phyloP scores from a whole-genome alignment of 345 rosid species.

The Gossypium anomalum region DNA sequence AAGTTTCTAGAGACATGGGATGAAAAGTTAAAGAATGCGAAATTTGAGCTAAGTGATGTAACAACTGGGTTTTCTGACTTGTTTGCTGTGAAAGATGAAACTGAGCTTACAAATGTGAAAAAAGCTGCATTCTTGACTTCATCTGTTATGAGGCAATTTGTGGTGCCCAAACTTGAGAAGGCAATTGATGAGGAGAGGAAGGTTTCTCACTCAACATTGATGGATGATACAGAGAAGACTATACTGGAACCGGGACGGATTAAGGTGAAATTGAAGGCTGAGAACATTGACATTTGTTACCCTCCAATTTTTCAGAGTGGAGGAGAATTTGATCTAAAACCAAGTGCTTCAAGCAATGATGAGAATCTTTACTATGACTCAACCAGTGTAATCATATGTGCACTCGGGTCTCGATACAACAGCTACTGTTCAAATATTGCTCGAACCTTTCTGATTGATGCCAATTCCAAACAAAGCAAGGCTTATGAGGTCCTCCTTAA shows the following conservation, averaged over 20 bases:
- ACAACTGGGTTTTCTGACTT: constrained; percentile 44
- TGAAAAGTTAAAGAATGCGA: constrained; percentile 30
- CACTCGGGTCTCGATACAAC: constrained; percentile 43
- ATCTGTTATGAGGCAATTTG: constrained; percentile 41
- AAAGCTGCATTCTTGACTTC: constrained; percentile 45
- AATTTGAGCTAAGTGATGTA: constrained; percentile 31
- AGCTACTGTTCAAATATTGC: constrained; percentile 58
- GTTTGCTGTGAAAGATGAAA: constrained; percentile 44
- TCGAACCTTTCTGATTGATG: constrained; percentile 44
- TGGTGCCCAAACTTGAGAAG: constrained; percentile 50
- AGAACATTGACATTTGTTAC: constrained; percentile 53
- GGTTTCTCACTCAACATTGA: constrained; percentile 43
- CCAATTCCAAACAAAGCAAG: constrained; percentile 43
- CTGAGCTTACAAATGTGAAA: constrained; percentile 38
- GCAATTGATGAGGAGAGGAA: constrained; percentile 54
- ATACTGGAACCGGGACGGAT: constrained; percentile 42
- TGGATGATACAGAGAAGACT: constrained; percentile 50
- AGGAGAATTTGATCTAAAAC: constrained; percentile 43
- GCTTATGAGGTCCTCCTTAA: constrained; percentile 50
- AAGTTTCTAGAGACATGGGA: constrained; percentile 47
- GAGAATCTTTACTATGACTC: constrained; percentile 43
- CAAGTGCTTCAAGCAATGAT: constrained; percentile 50
- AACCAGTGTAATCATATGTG: constrained; percentile 50
- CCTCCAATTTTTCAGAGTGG: constrained; percentile 61
- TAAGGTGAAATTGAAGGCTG: constrained; percentile 48